phyloP scores from a whole-genome alignment of 495 filamentous ascomycete genomes.

The Hyaloscypha hepaticicola region DNA sequence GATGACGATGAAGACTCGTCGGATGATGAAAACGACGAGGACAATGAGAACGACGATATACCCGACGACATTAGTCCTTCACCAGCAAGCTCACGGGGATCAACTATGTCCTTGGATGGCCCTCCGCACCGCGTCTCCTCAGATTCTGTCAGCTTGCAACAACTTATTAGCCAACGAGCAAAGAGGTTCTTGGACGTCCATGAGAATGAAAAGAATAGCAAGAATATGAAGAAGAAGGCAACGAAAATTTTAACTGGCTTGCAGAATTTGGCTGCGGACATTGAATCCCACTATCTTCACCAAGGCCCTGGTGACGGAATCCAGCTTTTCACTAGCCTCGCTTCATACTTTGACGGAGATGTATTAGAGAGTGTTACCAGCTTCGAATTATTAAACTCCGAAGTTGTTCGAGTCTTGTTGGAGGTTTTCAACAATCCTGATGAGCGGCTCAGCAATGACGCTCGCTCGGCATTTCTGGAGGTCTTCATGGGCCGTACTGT shows the following conservation, averaged over 20 bases:
- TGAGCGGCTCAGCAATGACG: slow-evolving; percentile 52
- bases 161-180: slow-evolving; percentile 71
- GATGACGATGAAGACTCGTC: slow-evolving; percentile 44
- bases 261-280: slow-evolving; percentile 65
- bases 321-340: slow-evolving; percentile 71
- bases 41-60: slow-evolving; percentile 62
- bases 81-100: slow-evolving; percentile 59
- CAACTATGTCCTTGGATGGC: slow-evolving; percentile 56
- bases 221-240: slow-evolving; percentile 74
- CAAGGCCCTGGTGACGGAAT: slow-evolving; percentile 53
- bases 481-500: slow-evolving; percentile 86
- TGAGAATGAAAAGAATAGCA: slow-evolving; percentile 69
- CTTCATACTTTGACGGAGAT: slow-evolving; percentile 86
- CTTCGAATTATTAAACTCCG: slow-evolving; percentile 86
- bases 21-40: slow-evolving; percentile 47
- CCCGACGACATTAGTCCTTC: slow-evolving; percentile 71
- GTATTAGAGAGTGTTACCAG: slow-evolving; percentile 93
- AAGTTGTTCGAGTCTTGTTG: slow-evolving; percentile 79
- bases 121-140: slow-evolving; percentile 43
- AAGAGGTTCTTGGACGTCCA: slow-evolving; percentile 80
- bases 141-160: slow-evolving; percentile 62
- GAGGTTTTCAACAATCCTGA: slow-evolving; percentile 74
- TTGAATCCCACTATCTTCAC: slow-evolving; percentile 65
- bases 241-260: slow-evolving; percentile 70
- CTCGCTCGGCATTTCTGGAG: slow-evolving; percentile 82